Conservation (phyloP, 345 rosid genomes). For the Camelina hispida region DNA sequence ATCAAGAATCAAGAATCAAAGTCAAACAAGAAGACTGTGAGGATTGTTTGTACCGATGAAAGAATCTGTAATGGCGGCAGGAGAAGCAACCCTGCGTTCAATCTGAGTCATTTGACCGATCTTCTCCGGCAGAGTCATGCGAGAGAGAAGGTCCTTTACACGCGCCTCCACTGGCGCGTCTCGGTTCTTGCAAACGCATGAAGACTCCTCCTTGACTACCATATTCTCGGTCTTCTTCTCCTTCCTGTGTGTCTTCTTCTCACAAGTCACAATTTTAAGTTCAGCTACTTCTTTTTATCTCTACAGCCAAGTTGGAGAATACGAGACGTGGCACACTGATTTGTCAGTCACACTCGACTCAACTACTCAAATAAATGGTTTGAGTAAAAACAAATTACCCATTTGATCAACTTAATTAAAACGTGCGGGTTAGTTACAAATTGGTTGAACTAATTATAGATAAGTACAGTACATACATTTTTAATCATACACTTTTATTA, state of each 20-base stretch:
- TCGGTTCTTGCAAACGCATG: constrained; percentile 47
- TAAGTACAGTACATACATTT: no score
- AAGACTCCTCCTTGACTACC: constrained; percentile 8
- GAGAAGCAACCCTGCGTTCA: constrained; percentile 38
- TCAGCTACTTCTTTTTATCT: constrained; percentile 4
- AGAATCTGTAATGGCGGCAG: constrained; percentile 18
- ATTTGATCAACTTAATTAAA: background rate
- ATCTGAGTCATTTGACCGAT: constrained; percentile 72
- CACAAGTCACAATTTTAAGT: background rate
- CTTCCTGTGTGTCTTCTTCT: background rate
- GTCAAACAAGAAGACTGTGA: constrained; percentile 10
- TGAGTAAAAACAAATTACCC: background rate
- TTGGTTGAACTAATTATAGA: background rate
- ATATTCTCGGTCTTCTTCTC: constrained; percentile 16
- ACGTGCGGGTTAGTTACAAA: background rate
- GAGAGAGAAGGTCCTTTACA: constrained; percentile 71
- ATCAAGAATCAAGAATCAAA: background rate
- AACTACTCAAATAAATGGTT: background rate
- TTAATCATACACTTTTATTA: background rate
- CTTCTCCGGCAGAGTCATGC: constrained; percentile 79
- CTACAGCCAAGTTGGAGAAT: background rate
- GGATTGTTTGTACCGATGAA: constrained; percentile 32
- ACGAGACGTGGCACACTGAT: constrained; percentile 8
- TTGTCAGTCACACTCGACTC: background rate
- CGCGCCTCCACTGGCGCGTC: constrained; percentile 69